Percentiles rank a stretch among this genome's conserved stretches.
These are phyloP conservation scores for Allium cepa DNA, from an alignment of 106 monocot genomes.

Conservation along the genomic window DNA sequence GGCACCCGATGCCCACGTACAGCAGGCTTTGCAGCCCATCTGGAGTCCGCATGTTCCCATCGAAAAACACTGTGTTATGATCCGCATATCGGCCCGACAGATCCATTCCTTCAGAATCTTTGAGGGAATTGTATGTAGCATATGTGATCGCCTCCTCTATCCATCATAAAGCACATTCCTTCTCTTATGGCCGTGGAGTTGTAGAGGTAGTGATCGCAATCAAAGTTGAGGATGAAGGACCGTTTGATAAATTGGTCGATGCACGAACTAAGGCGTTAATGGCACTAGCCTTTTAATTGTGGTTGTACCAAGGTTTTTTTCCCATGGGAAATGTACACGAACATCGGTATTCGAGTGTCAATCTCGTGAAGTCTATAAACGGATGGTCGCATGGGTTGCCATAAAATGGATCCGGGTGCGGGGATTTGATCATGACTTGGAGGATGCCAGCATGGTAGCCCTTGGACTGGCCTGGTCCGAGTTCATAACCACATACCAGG, in stretches of 20 bases:
- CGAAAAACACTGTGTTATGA: slow-evolving; percentile 99
- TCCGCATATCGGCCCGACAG: slow-evolving; percentile 94
- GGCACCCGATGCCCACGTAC: slow-evolving; percentile 74
- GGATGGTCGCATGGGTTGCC: slow-evolving; percentile 52
- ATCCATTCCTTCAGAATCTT: slow-evolving; percentile 86
- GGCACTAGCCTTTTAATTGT: slow-evolving; percentile 94
- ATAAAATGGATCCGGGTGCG: slow-evolving; percentile 33
- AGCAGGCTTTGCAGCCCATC: slow-evolving; percentile 73
- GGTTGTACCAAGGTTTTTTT: slow-evolving; percentile 75
- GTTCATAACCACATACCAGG: slow-evolving; percentile 60
- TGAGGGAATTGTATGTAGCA: slow-evolving; percentile 96
- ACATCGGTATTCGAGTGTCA: slow-evolving; percentile 72
- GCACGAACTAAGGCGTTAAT: slow-evolving; percentile 91
- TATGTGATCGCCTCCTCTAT: slow-evolving; percentile 82
- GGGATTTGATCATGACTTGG: slow-evolving; percentile 75
- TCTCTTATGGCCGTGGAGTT: slow-evolving; percentile 72
- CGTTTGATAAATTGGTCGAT: slow-evolving; percentile 88
- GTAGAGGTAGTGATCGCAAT: slow-evolving; percentile 97
- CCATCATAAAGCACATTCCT: slow-evolving; percentile 98
- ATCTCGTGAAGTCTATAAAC: slow-evolving; percentile 71
- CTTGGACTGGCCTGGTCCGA: slow-evolving; percentile 57
- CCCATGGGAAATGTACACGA: slow-evolving; percentile 78
- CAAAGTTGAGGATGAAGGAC: slow-evolving; percentile 94
- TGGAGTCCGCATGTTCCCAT: slow-evolving; percentile 97
- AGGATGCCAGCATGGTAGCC: slow-evolving; percentile 88